Percentiles rank a stretch among this genome's conserved stretches.
Evolutionary conservation across 2,329 filamentous ascomycete species (phyloP).

Genomic region (Didymella lethalis): DNA sequence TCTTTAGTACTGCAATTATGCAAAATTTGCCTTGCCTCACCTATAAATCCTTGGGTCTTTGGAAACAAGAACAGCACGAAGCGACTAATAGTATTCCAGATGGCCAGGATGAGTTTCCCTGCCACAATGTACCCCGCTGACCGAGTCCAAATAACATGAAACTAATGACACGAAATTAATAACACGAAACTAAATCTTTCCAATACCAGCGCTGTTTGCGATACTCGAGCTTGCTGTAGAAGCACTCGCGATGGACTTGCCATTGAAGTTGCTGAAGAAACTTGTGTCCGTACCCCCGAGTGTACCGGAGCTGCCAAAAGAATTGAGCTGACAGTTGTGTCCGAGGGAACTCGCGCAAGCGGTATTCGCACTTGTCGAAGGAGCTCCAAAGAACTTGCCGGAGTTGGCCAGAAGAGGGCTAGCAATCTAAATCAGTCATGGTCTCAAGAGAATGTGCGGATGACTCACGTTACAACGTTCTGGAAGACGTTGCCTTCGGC

Average conservation of each 20-base stretch:
- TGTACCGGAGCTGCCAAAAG: conserved; percentile 32
- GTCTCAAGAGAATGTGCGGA: not conserved
- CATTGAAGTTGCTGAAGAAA: conserved; percentile 61
- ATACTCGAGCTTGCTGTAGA: conserved; percentile 48
- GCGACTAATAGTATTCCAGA: too few species aligned
- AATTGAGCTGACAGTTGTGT: conserved; percentile 61
- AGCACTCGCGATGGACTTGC: conserved; percentile 61
- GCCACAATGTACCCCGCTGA: too few species aligned
- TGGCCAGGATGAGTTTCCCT: too few species aligned
- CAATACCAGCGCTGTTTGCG: conserved; percentile 57
- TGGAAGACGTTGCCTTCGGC: conserved; percentile 66
- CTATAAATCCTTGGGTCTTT: not conserved
- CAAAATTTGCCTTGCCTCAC: not conserved
- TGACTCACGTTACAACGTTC: conserved; percentile 53
- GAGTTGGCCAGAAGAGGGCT: conserved; percentile 49
- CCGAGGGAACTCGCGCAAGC: conserved; percentile 57
- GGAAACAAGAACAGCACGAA: not conserved
- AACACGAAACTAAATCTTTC: conserved; percentile 36
- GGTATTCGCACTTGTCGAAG: conserved; percentile 47
- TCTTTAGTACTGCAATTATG: not conserved
- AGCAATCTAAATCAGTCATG: not conserved
- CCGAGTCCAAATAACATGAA: too few species aligned
- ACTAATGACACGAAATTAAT: conserved; percentile 11
- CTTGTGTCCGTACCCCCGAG: conserved; percentile 49
- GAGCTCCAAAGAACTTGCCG: conserved; percentile 51